Evolutionary conservation across 495 filamentous ascomycete species (phyloP).

Genomic region (Sabuloglossum arenarium): DNA sequence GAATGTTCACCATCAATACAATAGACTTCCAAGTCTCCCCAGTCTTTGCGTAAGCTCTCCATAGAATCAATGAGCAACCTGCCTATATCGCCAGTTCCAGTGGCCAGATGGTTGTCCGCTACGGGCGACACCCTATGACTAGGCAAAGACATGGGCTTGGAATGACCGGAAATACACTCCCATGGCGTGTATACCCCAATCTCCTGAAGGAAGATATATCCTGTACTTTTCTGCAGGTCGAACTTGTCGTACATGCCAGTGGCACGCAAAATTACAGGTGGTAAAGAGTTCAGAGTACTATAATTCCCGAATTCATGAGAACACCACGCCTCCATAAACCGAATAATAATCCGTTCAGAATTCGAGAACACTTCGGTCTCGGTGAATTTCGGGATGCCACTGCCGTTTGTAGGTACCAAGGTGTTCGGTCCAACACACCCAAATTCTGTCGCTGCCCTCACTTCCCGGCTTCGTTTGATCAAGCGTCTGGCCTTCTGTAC

Average conservation of each 20-base stretch:
- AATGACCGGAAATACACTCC: constrained; percentile 49
- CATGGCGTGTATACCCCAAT: constrained; percentile 64
- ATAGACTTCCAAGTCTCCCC: constrained; percentile 49
- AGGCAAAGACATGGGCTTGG: constrained; percentile 40
- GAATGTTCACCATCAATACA: constrained; percentile 60
- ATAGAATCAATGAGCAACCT: constrained; percentile 27
- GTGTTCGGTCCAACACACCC: not conserved
- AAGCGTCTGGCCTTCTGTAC: constrained; percentile 38
- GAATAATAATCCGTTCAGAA: constrained; percentile 36
- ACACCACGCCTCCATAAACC: constrained; percentile 52
- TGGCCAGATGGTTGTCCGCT: constrained; percentile 15
- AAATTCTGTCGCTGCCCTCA: constrained; percentile 31
- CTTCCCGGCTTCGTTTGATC: constrained; percentile 44
- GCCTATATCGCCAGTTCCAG: constrained; percentile 8
- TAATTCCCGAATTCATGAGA: constrained; percentile 25
- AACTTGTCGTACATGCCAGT: constrained; percentile 44
- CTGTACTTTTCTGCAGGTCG: constrained; percentile 30
- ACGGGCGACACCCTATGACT: constrained; percentile 20
- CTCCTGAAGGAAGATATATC: constrained; percentile 62
- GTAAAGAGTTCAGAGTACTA: constrained; percentile 34
- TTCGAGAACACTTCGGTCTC: constrained; percentile 12
- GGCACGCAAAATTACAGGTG: constrained; percentile 50
- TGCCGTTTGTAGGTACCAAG: constrained; percentile 9
- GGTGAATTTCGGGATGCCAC: constrained; percentile 2
- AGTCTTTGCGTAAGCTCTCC: constrained; percentile 42